Evolutionary conservation across 257 asterid genomes (phyloP).

Genomic region (Rehmannia glutinosa): DNA sequence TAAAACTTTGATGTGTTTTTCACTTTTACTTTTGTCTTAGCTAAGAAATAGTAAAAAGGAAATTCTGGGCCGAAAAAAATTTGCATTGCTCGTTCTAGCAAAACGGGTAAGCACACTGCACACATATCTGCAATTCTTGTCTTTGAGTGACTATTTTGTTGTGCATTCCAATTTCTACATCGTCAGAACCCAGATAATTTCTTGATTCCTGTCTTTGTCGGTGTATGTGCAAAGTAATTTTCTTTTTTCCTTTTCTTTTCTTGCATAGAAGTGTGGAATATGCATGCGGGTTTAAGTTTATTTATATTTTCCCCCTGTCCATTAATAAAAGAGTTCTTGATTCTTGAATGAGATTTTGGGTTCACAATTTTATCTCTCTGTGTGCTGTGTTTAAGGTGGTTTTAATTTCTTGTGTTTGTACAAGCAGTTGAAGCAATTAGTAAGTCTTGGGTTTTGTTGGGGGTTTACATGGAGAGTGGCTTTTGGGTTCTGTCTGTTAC

Average conservation of each 20-base stretch:
- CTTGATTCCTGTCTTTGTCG: slow-evolving; percentile 37
- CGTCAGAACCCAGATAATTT: slow-evolving; percentile 13
- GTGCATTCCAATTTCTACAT: no score
- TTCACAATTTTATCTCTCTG: slow-evolving; percentile 6
- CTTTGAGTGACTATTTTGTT: slow-evolving; percentile 26
- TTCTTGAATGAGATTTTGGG: no score
- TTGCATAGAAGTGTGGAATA: slow-evolving; percentile 18
- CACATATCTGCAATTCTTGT: slow-evolving; percentile 36
- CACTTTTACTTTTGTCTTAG: slow-evolving; percentile 29
- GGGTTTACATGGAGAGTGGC: no score
- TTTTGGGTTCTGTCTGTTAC: slow-evolving; percentile 65
- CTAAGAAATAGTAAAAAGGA: slow-evolving; percentile 29
- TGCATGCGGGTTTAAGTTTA: slow-evolving; percentile 45
- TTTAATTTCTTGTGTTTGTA: no score
- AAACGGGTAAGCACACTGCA: slow-evolving; percentile 39
- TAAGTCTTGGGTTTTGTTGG: no score
- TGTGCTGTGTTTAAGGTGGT: slow-evolving; percentile 22
- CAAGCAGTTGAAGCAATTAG: no score
- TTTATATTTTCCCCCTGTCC: slow-evolving; percentile 7
- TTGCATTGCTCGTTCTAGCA: slow-evolving; percentile 36
- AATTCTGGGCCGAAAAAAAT: slow-evolving; percentile 23
- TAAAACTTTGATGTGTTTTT: slow-evolving; percentile 9
- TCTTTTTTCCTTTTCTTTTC: background rate
- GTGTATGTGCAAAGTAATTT: slow-evolving; percentile 31
- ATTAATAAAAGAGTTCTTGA: background rate